Evolutionary conservation across 148 eudicot species (phyloP), one percentile per base, ranked within the genome.

Genomic region (Nepenthes mirabilis): DNA sequence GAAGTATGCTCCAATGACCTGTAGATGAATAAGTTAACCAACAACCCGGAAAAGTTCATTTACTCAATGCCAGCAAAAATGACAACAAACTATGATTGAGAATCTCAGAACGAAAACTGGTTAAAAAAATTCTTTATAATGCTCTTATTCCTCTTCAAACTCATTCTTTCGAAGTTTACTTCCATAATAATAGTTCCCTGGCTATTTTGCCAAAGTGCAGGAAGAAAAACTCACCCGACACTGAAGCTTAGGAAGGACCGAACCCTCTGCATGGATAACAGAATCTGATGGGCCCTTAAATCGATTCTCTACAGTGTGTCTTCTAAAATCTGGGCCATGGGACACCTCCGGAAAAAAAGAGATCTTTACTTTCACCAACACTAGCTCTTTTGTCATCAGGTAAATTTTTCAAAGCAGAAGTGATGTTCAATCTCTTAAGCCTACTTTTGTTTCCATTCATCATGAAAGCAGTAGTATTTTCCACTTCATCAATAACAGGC

Each of bases 1-100:
- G 72, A 88, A 93, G 75, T 79, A 89, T 53, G 96, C 96, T 62
- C 99, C 96, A 47, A 86, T 50, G 62, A 88, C 96, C 99, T 93
- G 90, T 43, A 37, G 43, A 35, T 50, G 4, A n/a, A 58, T 36
- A 1, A 11, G 61, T 14, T 10, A 58, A 1, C 8, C 23, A 56
- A 2, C 36, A 56, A 1, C 9, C 36, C 9, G 1, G 32, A 13
- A 23, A 35, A 43, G 47, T 11, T 13, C 34, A 23, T 23, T 12
- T 50, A 50, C 53, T 50, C 3, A 34, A 9, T 32, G 58, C 36
- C 36, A 34, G 8, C 9, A 55, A 34, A 8, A 13, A 55, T 8
- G 14, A 36, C 12, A 33, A 9, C 2, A 8, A 34, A 33, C 36
- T 55, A 33, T 9, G 35, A 55, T 32, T 32, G 35, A 10, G n/a